phyloP scores from a whole-genome alignment of 2,329 filamentous ascomycete species.

The Phoma sp. region DNA sequence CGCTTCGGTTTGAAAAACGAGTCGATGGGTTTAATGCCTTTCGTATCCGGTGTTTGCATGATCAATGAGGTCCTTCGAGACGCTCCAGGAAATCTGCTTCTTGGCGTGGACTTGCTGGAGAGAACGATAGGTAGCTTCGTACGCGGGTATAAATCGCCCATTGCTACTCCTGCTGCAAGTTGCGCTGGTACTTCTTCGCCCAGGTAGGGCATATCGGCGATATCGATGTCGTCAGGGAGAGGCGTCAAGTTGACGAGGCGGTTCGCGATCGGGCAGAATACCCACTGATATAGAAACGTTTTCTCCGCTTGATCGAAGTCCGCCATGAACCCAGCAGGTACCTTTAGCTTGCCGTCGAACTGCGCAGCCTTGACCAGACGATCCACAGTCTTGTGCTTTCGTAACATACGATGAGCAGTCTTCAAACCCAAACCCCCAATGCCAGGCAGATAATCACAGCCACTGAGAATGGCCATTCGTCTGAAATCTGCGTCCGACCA shows the following conservation, averaged over 20 bases:
- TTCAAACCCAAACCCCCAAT: slow-evolving; percentile 89
- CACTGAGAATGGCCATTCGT: slow-evolving; percentile 93
- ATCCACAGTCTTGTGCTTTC: slow-evolving; percentile 88
- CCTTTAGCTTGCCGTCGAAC: slow-evolving; percentile 83
- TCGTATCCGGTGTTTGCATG: slow-evolving; percentile 57
- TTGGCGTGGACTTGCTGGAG: slow-evolving; percentile 41
- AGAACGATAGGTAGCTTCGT: slow-evolving; percentile 70
- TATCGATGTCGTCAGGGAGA: slow-evolving; percentile 66
- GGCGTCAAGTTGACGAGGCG: slow-evolving; percentile 77
- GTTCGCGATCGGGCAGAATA: slow-evolving; percentile 79
- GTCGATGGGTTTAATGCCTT: slow-evolving; percentile 66
- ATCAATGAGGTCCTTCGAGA: slow-evolving; percentile 32
- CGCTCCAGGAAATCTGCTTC: slow-evolving; percentile 47
- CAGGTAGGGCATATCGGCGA: slow-evolving; percentile 79
- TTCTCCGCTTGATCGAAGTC: slow-evolving; percentile 85
- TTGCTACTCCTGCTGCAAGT: slow-evolving; percentile 75
- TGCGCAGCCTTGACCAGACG: slow-evolving; percentile 80
- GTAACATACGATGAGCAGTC: slow-evolving; percentile 87
- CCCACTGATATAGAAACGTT: slow-evolving; percentile 93
- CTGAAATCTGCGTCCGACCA: slow-evolving; percentile 94
- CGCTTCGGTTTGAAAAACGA: slow-evolving; percentile 70
- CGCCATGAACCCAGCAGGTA: slow-evolving; percentile 81
- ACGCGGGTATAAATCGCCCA: slow-evolving; percentile 85
- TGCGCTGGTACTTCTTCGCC: slow-evolving; percentile 73
- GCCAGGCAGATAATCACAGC: slow-evolving; percentile 91